A percentile compares a stretch with the other conserved stretches of the same genome.
These are phyloP conservation scores for Colletotrichum sublineola DNA, from an alignment of 2,329 filamentous ascomycete species.

Conservation along the genomic window DNA sequence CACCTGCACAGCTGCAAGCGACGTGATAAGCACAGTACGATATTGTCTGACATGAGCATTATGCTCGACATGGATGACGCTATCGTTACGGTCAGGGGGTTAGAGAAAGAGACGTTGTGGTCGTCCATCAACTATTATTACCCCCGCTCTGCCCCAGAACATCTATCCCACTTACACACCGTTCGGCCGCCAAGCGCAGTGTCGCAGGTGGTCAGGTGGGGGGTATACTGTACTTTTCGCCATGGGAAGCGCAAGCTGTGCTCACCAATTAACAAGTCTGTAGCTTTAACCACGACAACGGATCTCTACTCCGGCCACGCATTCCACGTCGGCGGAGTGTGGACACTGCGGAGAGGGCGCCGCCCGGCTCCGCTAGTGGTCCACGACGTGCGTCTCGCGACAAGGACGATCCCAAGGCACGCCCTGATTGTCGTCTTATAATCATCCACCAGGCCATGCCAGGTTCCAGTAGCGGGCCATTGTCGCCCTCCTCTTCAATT, in stretches of 20 bases:
- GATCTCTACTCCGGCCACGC: constrained; percentile 21
- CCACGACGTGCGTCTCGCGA: constrained; percentile 28
- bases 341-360: constrained; percentile 9
- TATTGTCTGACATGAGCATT: neutral
- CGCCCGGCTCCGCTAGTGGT: constrained; percentile 21
- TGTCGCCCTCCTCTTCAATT: constrained; percentile 9
- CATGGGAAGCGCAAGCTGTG: constrained; percentile 32
- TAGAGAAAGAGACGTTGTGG: neutral
- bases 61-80: constrained; percentile 35
- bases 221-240: constrained; percentile 3
- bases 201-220: constrained; percentile 36
- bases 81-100: constrained; percentile 23
- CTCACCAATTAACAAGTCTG: neutral
- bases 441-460: constrained; percentile 36
- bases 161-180: constrained; percentile 34
- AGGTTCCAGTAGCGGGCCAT: constrained; percentile 30
- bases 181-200: constrained; percentile 26
- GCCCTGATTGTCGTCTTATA: constrained; percentile 38
- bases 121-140: neutral
- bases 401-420: constrained; percentile 40
- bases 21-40: constrained; percentile 36
- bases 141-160: constrained; percentile 11
- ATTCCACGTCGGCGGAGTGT: constrained; percentile 3
- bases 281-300: constrained; percentile 28
- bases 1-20: constrained; percentile 15